These are phyloP conservation scores for Cryphonectria radicalis DNA, from an alignment of 2,329 filamentous ascomycete genomes.

Conservation along the genomic window DNA sequence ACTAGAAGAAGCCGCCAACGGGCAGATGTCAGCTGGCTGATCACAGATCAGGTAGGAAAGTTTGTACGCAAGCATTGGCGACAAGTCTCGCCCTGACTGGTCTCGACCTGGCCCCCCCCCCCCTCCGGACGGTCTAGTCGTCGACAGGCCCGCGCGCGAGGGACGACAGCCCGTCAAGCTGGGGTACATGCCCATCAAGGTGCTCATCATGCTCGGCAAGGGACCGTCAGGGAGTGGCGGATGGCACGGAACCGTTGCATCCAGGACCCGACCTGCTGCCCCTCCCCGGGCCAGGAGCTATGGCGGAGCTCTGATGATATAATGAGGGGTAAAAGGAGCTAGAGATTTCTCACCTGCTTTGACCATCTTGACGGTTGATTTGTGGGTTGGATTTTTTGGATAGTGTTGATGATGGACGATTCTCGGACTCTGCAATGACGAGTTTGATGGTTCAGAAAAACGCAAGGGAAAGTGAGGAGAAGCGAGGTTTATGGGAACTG, in stretches of 20 bases:
- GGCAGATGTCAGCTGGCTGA: conserved; percentile 20
- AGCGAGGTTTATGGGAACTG: conserved; percentile 1
- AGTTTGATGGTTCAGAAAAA: background rate
- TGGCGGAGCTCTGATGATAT: conserved; percentile 29
- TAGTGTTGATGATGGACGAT: conserved; percentile 26
- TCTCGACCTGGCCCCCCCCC: background rate
- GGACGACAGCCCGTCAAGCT: background rate
- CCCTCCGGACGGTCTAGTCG: background rate
- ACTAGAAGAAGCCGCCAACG: conserved; percentile 58
- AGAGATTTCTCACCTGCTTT: conserved; percentile 79
- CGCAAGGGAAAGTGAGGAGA: conserved; percentile 6
- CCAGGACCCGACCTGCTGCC: conserved; percentile 47
- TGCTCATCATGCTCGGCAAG: conserved; percentile 23
- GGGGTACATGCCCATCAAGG: conserved; percentile 36
- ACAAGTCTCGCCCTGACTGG: background rate
- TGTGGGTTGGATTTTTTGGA: conserved; percentile 31
- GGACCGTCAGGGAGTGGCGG: conserved; percentile 51
- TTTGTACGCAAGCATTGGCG: background rate
- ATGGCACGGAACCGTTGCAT: conserved; percentile 14
- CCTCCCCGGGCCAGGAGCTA: conserved; percentile 19
- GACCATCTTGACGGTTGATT: conserved; percentile 82
- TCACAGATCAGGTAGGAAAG: background rate
- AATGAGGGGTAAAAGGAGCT: conserved; percentile 27
- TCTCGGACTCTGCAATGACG: background rate
- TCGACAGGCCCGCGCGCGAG: conserved; percentile 11